Evolutionary conservation across 1,139 yeast species (phyloP), one percentile per base, ranked within the genome.

Genomic region (Scheffersomyces lignicola): DNA sequence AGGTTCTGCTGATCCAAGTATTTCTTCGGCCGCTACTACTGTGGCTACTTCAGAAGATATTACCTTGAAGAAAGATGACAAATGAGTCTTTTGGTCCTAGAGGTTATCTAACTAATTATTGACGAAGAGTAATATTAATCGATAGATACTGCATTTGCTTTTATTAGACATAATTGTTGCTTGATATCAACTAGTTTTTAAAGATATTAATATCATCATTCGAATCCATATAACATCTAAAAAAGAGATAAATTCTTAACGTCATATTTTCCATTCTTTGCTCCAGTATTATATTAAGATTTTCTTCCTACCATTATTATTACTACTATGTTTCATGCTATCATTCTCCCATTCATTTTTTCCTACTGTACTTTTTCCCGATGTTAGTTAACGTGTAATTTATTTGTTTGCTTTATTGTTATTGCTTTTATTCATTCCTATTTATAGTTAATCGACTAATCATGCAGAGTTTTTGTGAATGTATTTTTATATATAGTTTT

Each of bases 251-350:
- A 11, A 6, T 23, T 23, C 26, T 23, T 23, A 7, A 7, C 26
- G 10, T 23, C 10, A 6, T 9, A 7, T 23, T 23, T 23, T 23
- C 26, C 26, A 23, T 23, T 23, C 26, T 23, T 23, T 23, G 6
- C 26, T 9, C 26, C 26, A 23, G 26, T 23, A 23, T 23, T 23
- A 23, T 23, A 23, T 23, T 23, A 23, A 23, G 26, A 23, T 23
- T 23, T 23, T 23, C 10, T n/a, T 20, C n/a, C n/a, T 20, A 20
- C n/a, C 8, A 20, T 20, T 20, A 20, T 20, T 20, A 20, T 20
- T 20, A 20, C n/a, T 20, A 20, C n/a, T 20, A 20, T 20, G n/a
- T 20, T n/a, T 20, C 23, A 20, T 20, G n/a, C 23, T 20, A 20
- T 20, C 23, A 20, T 20, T 20, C 23, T 20, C n/a, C 23, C 23